These are phyloP conservation scores for Microascus cirrosus DNA, from an alignment of 2,329 filamentous ascomycete genomes.

Conservation along the genomic window DNA sequence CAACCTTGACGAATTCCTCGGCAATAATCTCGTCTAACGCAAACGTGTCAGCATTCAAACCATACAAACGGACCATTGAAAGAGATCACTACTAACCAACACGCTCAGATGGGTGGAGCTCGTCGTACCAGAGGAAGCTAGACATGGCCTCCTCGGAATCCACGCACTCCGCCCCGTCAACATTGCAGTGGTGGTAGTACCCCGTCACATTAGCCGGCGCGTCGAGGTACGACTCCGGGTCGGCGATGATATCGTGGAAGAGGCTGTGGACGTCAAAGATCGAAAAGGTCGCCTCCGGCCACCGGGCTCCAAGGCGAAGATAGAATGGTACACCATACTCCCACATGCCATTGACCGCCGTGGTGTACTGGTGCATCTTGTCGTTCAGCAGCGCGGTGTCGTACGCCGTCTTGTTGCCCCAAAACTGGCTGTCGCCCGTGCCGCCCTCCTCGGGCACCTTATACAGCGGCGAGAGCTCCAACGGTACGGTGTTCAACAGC, in stretches of 20 bases:
- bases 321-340: conserved; percentile 36
- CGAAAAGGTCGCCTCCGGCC: conserved; percentile 49
- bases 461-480: conserved; percentile 60
- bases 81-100: conserved; percentile 27
- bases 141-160: conserved; percentile 31
- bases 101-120: conserved; percentile 59
- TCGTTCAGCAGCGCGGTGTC: conserved; percentile 33
- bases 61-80: neutral
- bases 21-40: conserved; percentile 23
- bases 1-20: conserved; percentile 26
- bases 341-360: conserved; percentile 35
- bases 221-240: conserved; percentile 50
- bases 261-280: conserved; percentile 57
- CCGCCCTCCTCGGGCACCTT: conserved; percentile 33
- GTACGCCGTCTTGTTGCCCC: conserved; percentile 30
- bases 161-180: conserved; percentile 20
- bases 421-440: conserved; percentile 28
- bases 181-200: conserved; percentile 42
- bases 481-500: conserved; percentile 56
- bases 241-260: conserved; percentile 51
- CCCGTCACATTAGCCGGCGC: conserved; percentile 51
- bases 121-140: conserved; percentile 62
- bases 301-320: conserved; percentile 28
- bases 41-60: conserved; percentile 2
- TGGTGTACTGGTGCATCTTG: conserved; percentile 35